Evolutionary conservation across 371 early-diverging fungal species (phyloP).

Genomic region (Saksenaea vasiformis): DNA sequence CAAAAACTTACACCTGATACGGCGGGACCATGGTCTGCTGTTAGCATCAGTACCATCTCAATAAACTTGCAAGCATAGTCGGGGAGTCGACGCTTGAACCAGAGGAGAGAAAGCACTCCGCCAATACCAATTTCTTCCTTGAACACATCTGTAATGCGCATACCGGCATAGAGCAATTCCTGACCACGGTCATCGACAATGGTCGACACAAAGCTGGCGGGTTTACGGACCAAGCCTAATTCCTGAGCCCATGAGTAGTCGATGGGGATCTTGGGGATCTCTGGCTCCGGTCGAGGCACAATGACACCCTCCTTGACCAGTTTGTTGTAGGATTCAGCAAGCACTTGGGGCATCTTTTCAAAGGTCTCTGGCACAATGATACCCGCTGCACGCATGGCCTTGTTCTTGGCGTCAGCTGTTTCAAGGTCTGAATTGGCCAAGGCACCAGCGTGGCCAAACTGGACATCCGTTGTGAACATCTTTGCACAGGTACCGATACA

Average conservation of each 20-base stretch:
- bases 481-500: constrained; percentile 97
- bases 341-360: constrained; percentile 84
- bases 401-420: constrained; percentile 95
- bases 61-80: constrained; percentile 92
- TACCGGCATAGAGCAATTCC: constrained; percentile 95
- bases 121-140: constrained; percentile 96
- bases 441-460: constrained; percentile 95
- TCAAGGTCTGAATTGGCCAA: constrained; percentile 92
- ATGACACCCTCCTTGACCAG: constrained; percentile 74
- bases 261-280: constrained; percentile 94
- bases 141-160: constrained; percentile 95
- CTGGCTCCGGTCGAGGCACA: constrained; percentile 77
- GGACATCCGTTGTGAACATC: constrained; percentile 96
- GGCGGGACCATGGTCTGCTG: constrained; percentile 94
- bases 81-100: constrained; percentile 96
- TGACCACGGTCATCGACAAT: constrained; percentile 97
- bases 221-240: constrained; percentile 94
- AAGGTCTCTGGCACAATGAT: constrained; percentile 91
- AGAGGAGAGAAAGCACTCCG: constrained; percentile 90
- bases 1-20: constrained; percentile 38
- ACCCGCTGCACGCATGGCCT: constrained; percentile 81
- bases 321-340: constrained; percentile 72
- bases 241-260: constrained; percentile 98
- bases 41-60: constrained; percentile 97
- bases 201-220: constrained; percentile 94